These are phyloP conservation scores for Kodamaea sagamina DNA, from an alignment of 805 yeast genomes.

Conservation along the genomic window DNA sequence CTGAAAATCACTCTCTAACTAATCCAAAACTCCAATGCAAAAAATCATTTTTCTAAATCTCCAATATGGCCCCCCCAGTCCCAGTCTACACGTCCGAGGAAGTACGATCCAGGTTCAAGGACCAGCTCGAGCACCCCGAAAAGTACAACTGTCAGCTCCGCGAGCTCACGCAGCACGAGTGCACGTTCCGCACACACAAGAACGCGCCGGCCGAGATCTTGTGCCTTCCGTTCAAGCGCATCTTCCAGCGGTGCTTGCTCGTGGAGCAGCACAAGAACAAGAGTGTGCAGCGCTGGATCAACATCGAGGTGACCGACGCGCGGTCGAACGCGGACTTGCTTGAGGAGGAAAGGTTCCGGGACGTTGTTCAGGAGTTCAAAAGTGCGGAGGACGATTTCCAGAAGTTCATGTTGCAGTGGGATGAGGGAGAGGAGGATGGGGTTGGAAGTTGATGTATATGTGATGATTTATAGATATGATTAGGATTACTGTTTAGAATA, in stretches of 20 bases:
- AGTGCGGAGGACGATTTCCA: conserved; percentile 41
- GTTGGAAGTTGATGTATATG: too few relatives aligned
- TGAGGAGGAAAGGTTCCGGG: conserved; percentile 24
- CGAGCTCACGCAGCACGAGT: conserved; percentile 42
- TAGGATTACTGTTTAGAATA: too few relatives aligned
- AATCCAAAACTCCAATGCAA: background rate
- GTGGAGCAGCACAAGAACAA: conserved; percentile 30
- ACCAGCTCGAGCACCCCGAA: conserved; percentile 31
- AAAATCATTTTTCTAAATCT: background rate
- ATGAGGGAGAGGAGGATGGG: background rate
- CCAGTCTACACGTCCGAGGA: conserved; percentile 38
- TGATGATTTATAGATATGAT: too few relatives aligned
- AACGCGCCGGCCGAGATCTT: conserved; percentile 35
- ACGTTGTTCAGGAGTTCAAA: conserved; percentile 35
- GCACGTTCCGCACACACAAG: conserved; percentile 37
- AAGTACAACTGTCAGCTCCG: conserved; percentile 36
- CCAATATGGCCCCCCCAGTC: conserved; percentile 46
- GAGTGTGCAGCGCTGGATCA: conserved; percentile 33
- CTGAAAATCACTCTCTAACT: too few relatives aligned
- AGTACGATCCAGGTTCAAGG: conserved; percentile 25
- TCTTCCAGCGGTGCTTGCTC: conserved; percentile 42
- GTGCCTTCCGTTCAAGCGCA: conserved; percentile 45
- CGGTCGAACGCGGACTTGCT: conserved; percentile 31
- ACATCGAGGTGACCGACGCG: conserved; percentile 41
- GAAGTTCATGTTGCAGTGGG: conserved; percentile 24